A percentile compares a stretch with the other conserved stretches of the same genome.
Evolutionary conservation across 805 yeast genomes (phyloP).

Genomic region (Cyberlindnera maclurae): DNA sequence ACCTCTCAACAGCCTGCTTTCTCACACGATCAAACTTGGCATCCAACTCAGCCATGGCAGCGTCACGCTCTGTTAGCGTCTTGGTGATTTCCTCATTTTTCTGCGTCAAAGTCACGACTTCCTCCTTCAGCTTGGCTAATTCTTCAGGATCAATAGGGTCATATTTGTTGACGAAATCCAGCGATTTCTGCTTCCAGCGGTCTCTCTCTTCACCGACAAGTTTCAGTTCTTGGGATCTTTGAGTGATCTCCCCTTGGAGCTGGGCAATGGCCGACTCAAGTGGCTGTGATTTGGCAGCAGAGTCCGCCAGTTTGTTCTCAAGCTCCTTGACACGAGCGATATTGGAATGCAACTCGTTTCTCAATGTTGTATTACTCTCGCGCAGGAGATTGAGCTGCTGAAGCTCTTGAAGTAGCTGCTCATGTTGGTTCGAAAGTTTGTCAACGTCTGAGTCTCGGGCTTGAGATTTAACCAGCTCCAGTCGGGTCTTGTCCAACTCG

Average conservation of each 20-base stretch:
- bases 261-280: constrained; percentile 32
- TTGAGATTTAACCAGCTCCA: constrained; percentile 36
- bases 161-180: constrained; percentile 37
- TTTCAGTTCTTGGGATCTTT: constrained; percentile 42
- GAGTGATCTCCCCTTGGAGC: constrained; percentile 35
- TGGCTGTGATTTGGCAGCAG: constrained; percentile 35
- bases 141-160: constrained; percentile 43
- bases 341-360: constrained; percentile 39
- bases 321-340: constrained; percentile 29
- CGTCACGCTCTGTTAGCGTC: constrained; percentile 14
- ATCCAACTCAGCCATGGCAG: constrained; percentile 16
- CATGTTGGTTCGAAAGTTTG: constrained; percentile 30
- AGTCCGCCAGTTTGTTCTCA: constrained; percentile 30
- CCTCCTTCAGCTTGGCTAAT: constrained; percentile 29
- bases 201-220: constrained; percentile 46
- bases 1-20: constrained; percentile 25
- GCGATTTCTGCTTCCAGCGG: constrained; percentile 50
- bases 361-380: constrained; percentile 60
- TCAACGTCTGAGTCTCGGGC: constrained; percentile 26
- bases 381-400: constrained; percentile 56
- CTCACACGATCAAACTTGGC: constrained; percentile 16
- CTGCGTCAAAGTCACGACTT: constrained; percentile 20
- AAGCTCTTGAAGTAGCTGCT: constrained; percentile 42
- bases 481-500: constrained; percentile 46
- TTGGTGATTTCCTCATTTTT: constrained; percentile 20